Evolutionary conservation across 2,329 filamentous ascomycete genomes (phyloP).

Genomic region (Dothidotthia symphoricarpi): DNA sequence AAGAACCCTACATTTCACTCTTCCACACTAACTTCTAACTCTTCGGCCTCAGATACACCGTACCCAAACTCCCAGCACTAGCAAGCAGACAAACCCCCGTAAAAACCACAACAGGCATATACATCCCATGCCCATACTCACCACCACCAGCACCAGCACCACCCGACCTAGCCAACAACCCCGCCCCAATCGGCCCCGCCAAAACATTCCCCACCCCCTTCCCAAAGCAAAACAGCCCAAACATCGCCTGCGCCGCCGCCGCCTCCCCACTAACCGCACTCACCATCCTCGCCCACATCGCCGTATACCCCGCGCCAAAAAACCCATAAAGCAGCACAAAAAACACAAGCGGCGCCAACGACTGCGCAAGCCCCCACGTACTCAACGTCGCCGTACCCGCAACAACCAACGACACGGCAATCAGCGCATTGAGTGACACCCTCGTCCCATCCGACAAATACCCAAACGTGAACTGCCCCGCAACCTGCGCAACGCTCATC

Average conservation of each 20-base stretch:
- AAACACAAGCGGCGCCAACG: conserved; percentile 33
- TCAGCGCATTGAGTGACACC: conserved; percentile 32
- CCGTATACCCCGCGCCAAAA: conserved; percentile 39
- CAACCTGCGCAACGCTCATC: conserved; percentile 34
- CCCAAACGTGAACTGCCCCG: conserved; percentile 38
- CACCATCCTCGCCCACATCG: conserved; percentile 45
- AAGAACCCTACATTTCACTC: too few relatives aligned
- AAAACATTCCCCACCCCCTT: conserved; percentile 51
- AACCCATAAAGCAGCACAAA: conserved; percentile 44
- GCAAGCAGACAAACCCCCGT: conserved; percentile 13
- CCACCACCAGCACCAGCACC: background rate
- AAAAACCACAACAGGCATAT: conserved; percentile 15
- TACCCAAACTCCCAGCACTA: conserved; percentile 11
- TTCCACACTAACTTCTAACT: too few relatives aligned
- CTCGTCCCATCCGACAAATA: conserved; percentile 38
- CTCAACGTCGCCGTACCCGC: conserved; percentile 34
- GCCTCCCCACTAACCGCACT: conserved; percentile 37
- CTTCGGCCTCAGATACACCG: conserved; percentile 6
- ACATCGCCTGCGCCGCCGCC: conserved; percentile 40
- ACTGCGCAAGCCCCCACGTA: conserved; percentile 46
- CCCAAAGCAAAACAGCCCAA: conserved; percentile 46
- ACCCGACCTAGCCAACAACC: conserved; percentile 21
- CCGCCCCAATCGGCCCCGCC: conserved; percentile 49
- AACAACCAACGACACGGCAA: conserved; percentile 30
- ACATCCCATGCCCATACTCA: conserved; percentile 13